Conservation (phyloP, 345 rosid species). For the Noccaea caerulescens region DNA sequence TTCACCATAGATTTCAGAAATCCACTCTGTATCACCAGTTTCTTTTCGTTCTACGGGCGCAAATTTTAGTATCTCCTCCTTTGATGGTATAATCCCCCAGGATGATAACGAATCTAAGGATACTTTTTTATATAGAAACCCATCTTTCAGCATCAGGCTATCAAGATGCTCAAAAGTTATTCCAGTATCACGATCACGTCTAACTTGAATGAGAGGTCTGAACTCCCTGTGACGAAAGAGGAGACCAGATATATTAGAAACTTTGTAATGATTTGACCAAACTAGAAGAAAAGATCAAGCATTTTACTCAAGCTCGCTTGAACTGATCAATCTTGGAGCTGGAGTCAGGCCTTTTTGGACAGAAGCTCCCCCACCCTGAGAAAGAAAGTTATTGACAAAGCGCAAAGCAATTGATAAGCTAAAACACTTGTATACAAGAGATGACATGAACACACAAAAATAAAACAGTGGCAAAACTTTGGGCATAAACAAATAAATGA, state of each 20-base stretch:
- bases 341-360: constrained; percentile 56
- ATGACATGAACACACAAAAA: constrained; percentile 7
- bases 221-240: constrained; percentile 64
- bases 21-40: constrained; percentile 81
- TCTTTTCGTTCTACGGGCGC: constrained; percentile 63
- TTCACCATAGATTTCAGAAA: constrained; percentile 83
- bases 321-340: constrained; percentile 84
- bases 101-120: constrained; percentile 73
- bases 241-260: constrained; percentile 8
- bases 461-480: not conserved
- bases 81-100: constrained; percentile 69
- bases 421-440: not conserved
- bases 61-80: constrained; percentile 86
- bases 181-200: constrained; percentile 89
- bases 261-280: constrained; percentile 18
- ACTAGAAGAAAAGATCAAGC: constrained; percentile 29
- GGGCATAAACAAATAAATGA: constrained; percentile 6
- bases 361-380: constrained; percentile 79
- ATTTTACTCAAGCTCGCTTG: constrained; percentile 89
- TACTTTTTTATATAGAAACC: constrained; percentile 78
- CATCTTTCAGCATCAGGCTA: constrained; percentile 87
- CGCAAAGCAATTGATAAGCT: constrained; percentile 19
- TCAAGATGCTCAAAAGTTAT: constrained; percentile 70
- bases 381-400: constrained; percentile 23
- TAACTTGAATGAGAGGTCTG: constrained; percentile 77